Percentiles rank a stretch among this genome's conserved stretches.
These are phyloP conservation scores for Dioscorea cayenensis DNA, from an alignment of 116 monocot species.

Conservation along the genomic window DNA sequence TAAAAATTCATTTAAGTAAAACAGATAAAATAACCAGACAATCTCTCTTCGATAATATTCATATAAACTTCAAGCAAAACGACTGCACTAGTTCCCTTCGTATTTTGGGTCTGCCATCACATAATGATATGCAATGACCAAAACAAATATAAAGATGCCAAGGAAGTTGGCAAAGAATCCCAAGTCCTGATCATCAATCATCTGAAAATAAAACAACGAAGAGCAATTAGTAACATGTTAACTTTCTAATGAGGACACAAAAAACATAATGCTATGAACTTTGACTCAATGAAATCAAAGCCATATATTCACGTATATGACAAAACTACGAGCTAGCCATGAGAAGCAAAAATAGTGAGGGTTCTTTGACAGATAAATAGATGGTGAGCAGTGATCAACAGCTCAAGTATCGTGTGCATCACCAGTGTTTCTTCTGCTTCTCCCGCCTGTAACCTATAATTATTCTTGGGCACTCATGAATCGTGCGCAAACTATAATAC, in stretches of 20 bases:
- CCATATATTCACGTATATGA: too few relatives aligned
- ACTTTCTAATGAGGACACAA: neutral
- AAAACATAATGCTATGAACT: neutral
- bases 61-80: too few relatives aligned
- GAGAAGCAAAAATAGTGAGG: too few relatives aligned
- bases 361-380: too few relatives aligned
- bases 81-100: conserved; percentile 18
- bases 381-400: too few relatives aligned
- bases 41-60: neutral
- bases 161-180: conserved; percentile 89
- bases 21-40: neutral
- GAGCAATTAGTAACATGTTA: neutral
- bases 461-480: too few relatives aligned
- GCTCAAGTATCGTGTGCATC: too few relatives aligned
- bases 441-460: too few relatives aligned
- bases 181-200: conserved; percentile 89
- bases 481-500: too few relatives aligned
- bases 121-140: conserved; percentile 73
- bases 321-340: too few relatives aligned
- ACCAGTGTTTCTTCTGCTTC: too few relatives aligned
- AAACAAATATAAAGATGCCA: conserved; percentile 78
- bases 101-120: conserved; percentile 69
- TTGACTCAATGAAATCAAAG: neutral
- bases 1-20: neutral
- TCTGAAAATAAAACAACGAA: conserved; percentile 31